Evolutionary conservation across 2,329 filamentous ascomycete genomes (phyloP).

Genomic region (Pezicula rhizophila): DNA sequence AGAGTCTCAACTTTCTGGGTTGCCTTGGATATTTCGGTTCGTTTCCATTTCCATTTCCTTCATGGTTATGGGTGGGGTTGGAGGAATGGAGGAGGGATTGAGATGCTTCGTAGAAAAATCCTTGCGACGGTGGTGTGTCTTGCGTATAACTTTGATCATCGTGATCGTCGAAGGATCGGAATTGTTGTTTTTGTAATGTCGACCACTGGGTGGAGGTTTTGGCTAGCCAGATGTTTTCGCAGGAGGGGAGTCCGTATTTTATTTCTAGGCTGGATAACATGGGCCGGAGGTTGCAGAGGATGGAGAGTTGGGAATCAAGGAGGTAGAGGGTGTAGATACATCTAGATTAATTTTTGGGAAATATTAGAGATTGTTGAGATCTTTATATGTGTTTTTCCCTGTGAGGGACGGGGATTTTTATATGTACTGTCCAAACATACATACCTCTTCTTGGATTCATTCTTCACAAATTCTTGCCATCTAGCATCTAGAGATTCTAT

Average conservation of each 20-base stretch:
- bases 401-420: too few species aligned
- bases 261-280: constrained; percentile 6
- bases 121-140: constrained; percentile 5
- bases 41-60: too few species aligned
- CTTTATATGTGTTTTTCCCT: neutral
- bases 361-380: neutral
- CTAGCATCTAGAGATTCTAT: neutral
- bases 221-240: constrained; percentile 7
- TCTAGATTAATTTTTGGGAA: neutral
- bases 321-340: constrained; percentile 7
- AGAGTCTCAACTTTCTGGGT: neutral
- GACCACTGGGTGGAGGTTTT: neutral
- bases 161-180: constrained; percentile 5
- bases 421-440: too few species aligned
- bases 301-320: constrained; percentile 6
- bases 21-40: neutral
- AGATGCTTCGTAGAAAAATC: constrained; percentile 7
- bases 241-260: constrained; percentile 6
- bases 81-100: constrained; percentile 2
- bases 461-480: constrained; percentile 5
- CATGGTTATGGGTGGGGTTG: too few species aligned
- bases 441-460: constrained; percentile 4
- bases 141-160: constrained; percentile 3
- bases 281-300: constrained; percentile 5
- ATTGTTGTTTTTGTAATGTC: neutral